Conservation (phyloP, 2,329 filamentous ascomycete species). For the Diaporthe citri region DNA sequence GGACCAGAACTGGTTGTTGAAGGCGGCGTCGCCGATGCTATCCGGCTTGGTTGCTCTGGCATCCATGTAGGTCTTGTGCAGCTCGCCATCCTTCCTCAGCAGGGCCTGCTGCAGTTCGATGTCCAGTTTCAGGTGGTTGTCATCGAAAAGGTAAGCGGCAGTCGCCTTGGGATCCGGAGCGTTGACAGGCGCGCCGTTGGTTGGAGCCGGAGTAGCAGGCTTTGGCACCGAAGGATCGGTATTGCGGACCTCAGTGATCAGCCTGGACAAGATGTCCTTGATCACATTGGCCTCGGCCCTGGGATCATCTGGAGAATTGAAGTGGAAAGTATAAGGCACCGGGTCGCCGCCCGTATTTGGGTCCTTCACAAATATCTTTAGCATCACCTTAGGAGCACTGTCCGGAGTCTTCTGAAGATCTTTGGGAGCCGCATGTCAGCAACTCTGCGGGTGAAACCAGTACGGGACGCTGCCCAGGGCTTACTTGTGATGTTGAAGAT, state of each 20-base stretch:
- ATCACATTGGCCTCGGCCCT: conserved; percentile 87
- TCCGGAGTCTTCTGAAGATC: conserved; percentile 96
- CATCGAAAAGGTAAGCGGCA: conserved; percentile 82
- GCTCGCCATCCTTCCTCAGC: conserved; percentile 80
- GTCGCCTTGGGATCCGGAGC: conserved; percentile 84
- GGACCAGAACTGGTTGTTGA: conserved; percentile 95
- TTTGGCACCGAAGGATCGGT: conserved; percentile 65
- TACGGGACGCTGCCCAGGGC: conserved; percentile 45
- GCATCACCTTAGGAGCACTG: conserved; percentile 88
- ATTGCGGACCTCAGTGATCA: conserved; percentile 78
- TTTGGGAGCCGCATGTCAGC: conserved; percentile 52
- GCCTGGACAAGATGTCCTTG: conserved; percentile 82
- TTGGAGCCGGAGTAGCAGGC: conserved; percentile 53
- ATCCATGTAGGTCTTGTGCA: conserved; percentile 90
- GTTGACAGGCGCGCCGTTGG: conserved; percentile 57
- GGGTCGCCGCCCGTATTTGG: conserved; percentile 67
- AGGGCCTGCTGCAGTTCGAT: conserved; percentile 89
- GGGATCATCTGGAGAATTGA: conserved; percentile 82
- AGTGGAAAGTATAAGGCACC: conserved; percentile 86
- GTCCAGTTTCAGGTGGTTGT: conserved; percentile 81
- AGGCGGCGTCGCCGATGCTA: conserved; percentile 82
- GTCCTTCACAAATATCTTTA: conserved; percentile 87
- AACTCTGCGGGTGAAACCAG: background rate
- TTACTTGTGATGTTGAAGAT: conserved; percentile 86
- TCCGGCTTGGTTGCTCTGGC: conserved; percentile 86